Evolutionary conservation across 306 rosid species (phyloP).

Genomic region (Amphicarpaea edgeworthii): DNA sequence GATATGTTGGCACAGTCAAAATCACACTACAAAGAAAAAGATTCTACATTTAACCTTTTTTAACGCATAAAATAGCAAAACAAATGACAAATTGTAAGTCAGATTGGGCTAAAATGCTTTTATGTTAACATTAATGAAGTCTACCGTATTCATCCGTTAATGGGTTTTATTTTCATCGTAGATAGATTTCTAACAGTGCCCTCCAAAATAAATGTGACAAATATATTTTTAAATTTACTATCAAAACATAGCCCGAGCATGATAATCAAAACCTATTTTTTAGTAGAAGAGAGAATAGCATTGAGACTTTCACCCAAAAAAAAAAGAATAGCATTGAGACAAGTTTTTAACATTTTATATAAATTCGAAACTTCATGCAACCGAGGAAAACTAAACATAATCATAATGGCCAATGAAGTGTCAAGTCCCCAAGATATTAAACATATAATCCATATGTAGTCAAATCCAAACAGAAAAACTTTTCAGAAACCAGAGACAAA

Average conservation of each 20-base stretch:
- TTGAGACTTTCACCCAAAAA: too few species aligned
- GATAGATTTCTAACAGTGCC: background rate
- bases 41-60: background rate
- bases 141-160: background rate
- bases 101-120: background rate
- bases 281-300: background rate
- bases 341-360: background rate
- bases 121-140: background rate
- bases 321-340: background rate
- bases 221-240: background rate
- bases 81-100: background rate
- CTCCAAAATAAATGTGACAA: background rate
- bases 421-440: constrained; percentile 21
- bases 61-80: background rate
- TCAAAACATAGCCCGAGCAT: background rate
- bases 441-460: background rate
- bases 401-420: background rate
- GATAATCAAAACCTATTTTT: too few species aligned
- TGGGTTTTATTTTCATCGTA: background rate
- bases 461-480: constrained; percentile 28
- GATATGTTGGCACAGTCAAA: background rate
- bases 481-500: constrained; percentile 31
- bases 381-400: background rate
- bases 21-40: background rate
- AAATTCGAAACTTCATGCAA: background rate